phyloP scores from a whole-genome alignment of 805 yeast genomes.

The Candida rishiriensis region DNA sequence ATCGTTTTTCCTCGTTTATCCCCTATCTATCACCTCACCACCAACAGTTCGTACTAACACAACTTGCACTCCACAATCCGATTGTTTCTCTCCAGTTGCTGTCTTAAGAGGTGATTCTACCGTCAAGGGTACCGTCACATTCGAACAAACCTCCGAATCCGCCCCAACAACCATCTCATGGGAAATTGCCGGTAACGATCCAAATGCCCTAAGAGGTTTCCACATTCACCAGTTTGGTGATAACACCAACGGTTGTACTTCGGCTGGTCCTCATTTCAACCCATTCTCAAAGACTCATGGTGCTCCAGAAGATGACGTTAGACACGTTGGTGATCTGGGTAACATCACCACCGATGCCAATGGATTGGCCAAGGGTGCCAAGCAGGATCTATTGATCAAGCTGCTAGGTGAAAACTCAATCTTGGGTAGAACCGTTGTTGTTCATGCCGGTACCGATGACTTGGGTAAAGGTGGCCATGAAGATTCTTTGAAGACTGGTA shows the following conservation, averaged over 20 bases:
- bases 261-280: conserved; percentile 97
- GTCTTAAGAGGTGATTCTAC: conserved; percentile 93
- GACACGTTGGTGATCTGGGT: conserved; percentile 97
- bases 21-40: too few species aligned
- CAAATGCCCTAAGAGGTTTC: conserved; percentile 93
- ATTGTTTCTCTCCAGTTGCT: conserved; percentile 57
- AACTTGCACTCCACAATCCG: neutral
- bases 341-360: conserved; percentile 81
- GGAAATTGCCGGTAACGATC: conserved; percentile 84
- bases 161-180: conserved; percentile 84
- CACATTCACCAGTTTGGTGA: conserved; percentile 98
- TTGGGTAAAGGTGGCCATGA: conserved; percentile 91
- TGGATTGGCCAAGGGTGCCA: conserved; percentile 90
- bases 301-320: conserved; percentile 74
- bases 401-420: conserved; percentile 84
- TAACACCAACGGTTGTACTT: conserved; percentile 98
- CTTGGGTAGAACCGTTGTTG: conserved; percentile 92
- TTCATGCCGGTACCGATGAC: conserved; percentile 90
- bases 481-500: conserved; percentile 92
- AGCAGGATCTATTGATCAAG: conserved; percentile 72
- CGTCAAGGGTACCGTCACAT: conserved; percentile 81
- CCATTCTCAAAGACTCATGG: conserved; percentile 89
- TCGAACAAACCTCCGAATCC: conserved; percentile 75
- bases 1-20: too few species aligned
- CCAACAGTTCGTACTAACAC: neutral